phyloP scores from a whole-genome alignment of 441 rosid species.

The Biscutella auriculata region DNA sequence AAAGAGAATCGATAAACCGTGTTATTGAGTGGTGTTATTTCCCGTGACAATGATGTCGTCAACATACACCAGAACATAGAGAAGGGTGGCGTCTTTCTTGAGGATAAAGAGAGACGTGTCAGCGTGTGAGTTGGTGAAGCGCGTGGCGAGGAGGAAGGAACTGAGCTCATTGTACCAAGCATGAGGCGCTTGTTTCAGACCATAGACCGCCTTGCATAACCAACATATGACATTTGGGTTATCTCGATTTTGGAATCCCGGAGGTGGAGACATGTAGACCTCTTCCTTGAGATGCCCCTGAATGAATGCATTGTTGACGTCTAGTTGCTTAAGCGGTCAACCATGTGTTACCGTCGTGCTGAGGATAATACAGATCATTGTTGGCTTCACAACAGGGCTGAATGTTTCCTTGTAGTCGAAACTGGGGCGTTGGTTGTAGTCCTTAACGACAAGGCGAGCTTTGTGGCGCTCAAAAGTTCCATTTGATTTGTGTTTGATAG shows the following conservation, averaged over 20 bases:
- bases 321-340: not conserved
- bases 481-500: too few relatives aligned
- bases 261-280: too few relatives aligned
- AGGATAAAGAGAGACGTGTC: not conserved
- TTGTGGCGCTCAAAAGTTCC: too few relatives aligned
- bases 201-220: not conserved
- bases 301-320: not conserved
- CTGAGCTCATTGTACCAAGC: not conserved
- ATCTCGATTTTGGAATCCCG: not conserved
- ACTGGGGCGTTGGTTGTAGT: too few relatives aligned
- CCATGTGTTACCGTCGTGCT: not conserved
- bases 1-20: too few relatives aligned
- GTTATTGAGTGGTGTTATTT: too few relatives aligned
- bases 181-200: not conserved
- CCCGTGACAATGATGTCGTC: too few relatives aligned
- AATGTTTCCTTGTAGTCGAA: not conserved
- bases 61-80: too few relatives aligned
- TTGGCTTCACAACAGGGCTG: not conserved
- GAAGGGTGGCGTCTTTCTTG: rapidly evolving
- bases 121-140: not conserved
- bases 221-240: not conserved
- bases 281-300: too few relatives aligned
- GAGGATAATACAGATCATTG: not conserved
- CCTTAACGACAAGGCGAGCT: too few relatives aligned
- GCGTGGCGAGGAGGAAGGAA: not conserved